Base-by-base conservation (phyloP, 2,329 filamentous ascomycete species). In the Leptographium lundbergii region DNA sequence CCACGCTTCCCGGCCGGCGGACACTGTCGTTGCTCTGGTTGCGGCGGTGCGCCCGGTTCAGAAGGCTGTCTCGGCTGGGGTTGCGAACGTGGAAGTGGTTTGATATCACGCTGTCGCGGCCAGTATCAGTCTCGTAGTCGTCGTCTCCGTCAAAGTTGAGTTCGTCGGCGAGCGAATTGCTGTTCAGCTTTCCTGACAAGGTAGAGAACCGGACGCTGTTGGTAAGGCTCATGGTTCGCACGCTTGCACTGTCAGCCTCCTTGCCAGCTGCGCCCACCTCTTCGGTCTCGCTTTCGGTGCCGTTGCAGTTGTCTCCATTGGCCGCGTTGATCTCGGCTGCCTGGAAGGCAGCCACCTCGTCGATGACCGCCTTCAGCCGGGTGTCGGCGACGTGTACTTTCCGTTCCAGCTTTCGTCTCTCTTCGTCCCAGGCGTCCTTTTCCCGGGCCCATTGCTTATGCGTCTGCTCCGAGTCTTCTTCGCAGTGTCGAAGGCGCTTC, bases 381-480 rank as follows among this genome's bases (percentile, higher is more conserved):
- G 81, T 88, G 73, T 99, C 94, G 2, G 91, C 88, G n/a, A 96
- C 81, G 69, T 97, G 91, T 17, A 96, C 75, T 65, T 88, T 90
- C 59, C 89, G 85, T 71, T 99, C 92, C 61, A 89, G 80, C 59
- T 82, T 87, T 58, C 91, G 85, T 66, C 84, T 87, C 69, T 95
- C 91, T 54, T 87, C 84, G 14, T 91, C 86, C 91, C 91, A 97
- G 2, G 77, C 76, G 58, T 92, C 85, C 69, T 87, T 94, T 64
- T 99, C 94, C 57, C 82, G 84, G 13, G 86, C 85, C 88, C 90
- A 96, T 60, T 91, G 78, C 57, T 85, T 80, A 67, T 95, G 89
- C 6, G 87, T 84, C 36, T 87, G 82, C 65, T 88, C 82, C 0
- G 86, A 85, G 65, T 96, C 89, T 61, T 96, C 89, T 69, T 96